A percentile compares a stretch with the other conserved stretches of the same genome.
phyloP scores from a whole-genome alignment of 2,329 filamentous ascomycete genomes.

The Epicoccum nigrum region DNA sequence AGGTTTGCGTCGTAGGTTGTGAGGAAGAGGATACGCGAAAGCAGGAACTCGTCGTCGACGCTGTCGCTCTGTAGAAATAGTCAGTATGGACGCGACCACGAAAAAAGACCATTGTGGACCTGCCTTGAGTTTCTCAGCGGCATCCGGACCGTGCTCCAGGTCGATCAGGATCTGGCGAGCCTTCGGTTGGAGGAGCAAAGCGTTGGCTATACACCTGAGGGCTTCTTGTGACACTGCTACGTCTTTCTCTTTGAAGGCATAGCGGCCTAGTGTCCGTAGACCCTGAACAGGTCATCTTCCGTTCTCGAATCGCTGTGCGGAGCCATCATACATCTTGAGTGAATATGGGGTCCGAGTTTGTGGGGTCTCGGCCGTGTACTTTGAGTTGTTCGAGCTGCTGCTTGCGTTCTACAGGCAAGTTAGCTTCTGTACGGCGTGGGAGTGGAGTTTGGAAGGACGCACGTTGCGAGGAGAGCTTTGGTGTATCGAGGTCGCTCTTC shows the following conservation, averaged over 20 bases:
- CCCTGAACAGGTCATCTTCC: constrained; percentile 60
- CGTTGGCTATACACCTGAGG: constrained; percentile 83
- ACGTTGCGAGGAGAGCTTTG: constrained; percentile 66
- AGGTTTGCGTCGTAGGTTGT: constrained; percentile 78
- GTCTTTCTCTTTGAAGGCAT: constrained; percentile 73
- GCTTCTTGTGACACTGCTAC: constrained; percentile 70
- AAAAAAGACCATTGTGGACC: constrained; percentile 1
- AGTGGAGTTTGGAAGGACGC: constrained; percentile 31
- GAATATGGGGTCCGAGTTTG: constrained; percentile 81
- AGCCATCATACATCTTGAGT: constrained; percentile 67
- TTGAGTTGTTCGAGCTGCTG: constrained; percentile 70
- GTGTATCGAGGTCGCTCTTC: constrained; percentile 65
- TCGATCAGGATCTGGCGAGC: constrained; percentile 77
- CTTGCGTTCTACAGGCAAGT: constrained; percentile 63
- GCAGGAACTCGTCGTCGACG: constrained; percentile 84
- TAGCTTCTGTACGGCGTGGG: neutral
- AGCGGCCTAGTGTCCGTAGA: constrained; percentile 71
- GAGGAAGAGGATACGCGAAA: constrained; percentile 78
- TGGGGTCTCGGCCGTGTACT: constrained; percentile 74
- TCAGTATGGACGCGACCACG: constrained; percentile 1
- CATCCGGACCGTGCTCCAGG: constrained; percentile 68
- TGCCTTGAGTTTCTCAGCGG: constrained; percentile 71
- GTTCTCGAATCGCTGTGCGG: neutral
- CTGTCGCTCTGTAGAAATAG: constrained; percentile 61
- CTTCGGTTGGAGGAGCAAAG: constrained; percentile 71